These are phyloP conservation scores for Pseudognaphalium luteoalbum DNA, from an alignment of 129 eudicot genomes.

Conservation along the genomic window DNA sequence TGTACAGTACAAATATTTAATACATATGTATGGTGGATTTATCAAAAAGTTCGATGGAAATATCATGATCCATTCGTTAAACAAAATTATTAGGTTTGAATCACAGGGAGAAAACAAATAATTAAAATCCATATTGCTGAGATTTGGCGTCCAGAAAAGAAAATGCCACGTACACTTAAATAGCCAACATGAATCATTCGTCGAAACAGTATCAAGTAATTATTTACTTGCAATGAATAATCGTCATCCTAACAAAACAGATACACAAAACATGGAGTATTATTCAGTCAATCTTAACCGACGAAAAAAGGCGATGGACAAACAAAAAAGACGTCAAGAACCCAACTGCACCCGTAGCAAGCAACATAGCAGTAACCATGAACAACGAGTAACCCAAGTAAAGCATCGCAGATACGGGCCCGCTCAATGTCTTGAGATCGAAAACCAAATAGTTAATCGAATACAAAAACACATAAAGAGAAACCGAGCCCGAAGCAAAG, in stretches of 20 bases:
- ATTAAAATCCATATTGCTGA: neutral
- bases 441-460: slow-evolving; percentile 38
- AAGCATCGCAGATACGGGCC: slow-evolving; percentile 36
- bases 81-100: too few species aligned
- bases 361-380: slow-evolving; percentile 37
- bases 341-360: slow-evolving; percentile 36
- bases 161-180: neutral
- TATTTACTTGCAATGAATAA: neutral
- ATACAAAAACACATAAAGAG: slow-evolving; percentile 33
- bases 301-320: slow-evolving; percentile 36
- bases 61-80: too few species aligned
- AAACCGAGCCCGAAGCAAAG: slow-evolving; percentile 44
- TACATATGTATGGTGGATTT: too few species aligned
- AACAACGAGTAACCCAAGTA: slow-evolving; percentile 38
- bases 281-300: slow-evolving; percentile 34
- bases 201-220: neutral
- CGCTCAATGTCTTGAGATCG: slow-evolving; percentile 41
- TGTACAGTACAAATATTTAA: too few species aligned
- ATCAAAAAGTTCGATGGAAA: too few species aligned
- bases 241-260: neutral
- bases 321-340: slow-evolving; percentile 38
- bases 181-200: neutral
- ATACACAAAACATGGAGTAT: neutral
- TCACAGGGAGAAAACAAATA: too few species aligned
- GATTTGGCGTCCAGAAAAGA: neutral